Evolutionary conservation across 805 yeast genomes (phyloP).

Genomic region (Diddensiella santjacobensis): DNA sequence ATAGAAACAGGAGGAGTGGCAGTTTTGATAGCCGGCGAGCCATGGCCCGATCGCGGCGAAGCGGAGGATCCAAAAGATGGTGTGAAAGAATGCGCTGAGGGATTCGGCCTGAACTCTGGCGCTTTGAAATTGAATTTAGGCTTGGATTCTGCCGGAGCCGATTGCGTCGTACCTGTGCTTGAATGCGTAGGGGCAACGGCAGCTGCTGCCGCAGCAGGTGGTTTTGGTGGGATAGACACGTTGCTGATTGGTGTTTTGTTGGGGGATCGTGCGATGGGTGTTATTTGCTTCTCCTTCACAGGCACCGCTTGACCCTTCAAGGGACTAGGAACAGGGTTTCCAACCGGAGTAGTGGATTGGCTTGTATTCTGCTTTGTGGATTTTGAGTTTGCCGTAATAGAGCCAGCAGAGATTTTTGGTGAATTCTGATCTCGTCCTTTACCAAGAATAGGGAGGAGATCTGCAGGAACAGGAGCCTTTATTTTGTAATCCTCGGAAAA

Average conservation of each 20-base stretch:
- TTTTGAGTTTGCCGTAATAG: background rate
- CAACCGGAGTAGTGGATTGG: background rate
- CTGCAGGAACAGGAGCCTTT: slow-evolving; percentile 49
- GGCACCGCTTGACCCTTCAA: background rate
- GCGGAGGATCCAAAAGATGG: slow-evolving; percentile 20
- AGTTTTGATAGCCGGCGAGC: slow-evolving; percentile 14
- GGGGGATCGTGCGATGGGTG: background rate
- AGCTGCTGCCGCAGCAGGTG: slow-evolving; percentile 14
- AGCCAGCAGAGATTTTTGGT: slow-evolving; percentile 7
- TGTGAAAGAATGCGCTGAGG: slow-evolving; percentile 58
- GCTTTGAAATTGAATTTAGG: slow-evolving; percentile 55
- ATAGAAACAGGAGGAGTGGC: slow-evolving; percentile 25
- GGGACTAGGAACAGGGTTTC: background rate
- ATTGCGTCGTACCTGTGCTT: slow-evolving; percentile 12
- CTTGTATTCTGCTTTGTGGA: background rate
- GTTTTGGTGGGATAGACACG: slow-evolving; percentile 8
- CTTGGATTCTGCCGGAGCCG: slow-evolving; percentile 31
- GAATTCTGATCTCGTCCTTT: slow-evolving; percentile 62
- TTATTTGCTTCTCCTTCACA: background rate
- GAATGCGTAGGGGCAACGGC: slow-evolving; percentile 15
- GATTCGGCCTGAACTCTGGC: slow-evolving; percentile 66
- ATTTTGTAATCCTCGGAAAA: slow-evolving; percentile 81
- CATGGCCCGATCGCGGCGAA: slow-evolving; percentile 8
- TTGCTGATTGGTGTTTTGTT: slow-evolving; percentile 8
- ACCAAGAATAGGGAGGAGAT: slow-evolving; percentile 64